phyloP scores from a whole-genome alignment of 768 basidiomycete genomes.

The Mycena indigotica region DNA sequence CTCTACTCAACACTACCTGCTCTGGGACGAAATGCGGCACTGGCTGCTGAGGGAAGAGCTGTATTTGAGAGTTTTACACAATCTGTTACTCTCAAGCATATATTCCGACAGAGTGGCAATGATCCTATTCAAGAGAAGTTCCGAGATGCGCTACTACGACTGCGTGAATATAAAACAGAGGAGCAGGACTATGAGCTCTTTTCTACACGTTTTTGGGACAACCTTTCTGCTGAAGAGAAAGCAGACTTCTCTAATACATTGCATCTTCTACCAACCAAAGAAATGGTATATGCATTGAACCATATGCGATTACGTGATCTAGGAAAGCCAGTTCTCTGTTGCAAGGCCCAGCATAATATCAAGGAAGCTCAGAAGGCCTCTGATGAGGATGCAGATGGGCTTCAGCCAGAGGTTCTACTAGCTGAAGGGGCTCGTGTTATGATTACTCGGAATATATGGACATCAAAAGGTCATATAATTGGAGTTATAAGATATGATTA shows the following conservation, averaged over 20 bases:
- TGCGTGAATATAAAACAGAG: neutral
- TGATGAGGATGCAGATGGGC: conserved; percentile 4
- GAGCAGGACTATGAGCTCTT: neutral
- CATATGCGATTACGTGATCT: neutral
- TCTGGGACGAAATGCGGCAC: neutral
- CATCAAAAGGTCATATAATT: neutral
- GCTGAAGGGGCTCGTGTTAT: conserved; percentile 1
- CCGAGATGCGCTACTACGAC: conserved; percentile 5
- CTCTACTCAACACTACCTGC: conserved; percentile 16
- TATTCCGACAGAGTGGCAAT: conserved; percentile 3
- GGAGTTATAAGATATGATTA: neutral
- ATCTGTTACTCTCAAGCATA: conserved; percentile 5
- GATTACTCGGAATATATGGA: neutral
- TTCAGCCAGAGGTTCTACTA: neutral
- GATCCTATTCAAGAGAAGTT: neutral
- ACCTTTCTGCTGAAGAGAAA: neutral
- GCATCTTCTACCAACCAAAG: conserved; percentile 13
- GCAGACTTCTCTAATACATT: neutral
- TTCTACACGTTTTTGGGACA: conserved; percentile 4
- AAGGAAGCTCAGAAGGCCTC: neutral
- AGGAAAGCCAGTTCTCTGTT: neutral
- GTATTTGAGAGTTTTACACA: conserved; percentile 9
- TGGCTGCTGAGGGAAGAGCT: conserved; percentile 4
- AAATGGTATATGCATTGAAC: neutral
- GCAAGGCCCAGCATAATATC: conserved; percentile 1